Evolutionary conservation across 2,329 filamentous ascomycete species (phyloP), one percentile per base, ranked within the genome.

Genomic region (Venturia pyrina): DNA sequence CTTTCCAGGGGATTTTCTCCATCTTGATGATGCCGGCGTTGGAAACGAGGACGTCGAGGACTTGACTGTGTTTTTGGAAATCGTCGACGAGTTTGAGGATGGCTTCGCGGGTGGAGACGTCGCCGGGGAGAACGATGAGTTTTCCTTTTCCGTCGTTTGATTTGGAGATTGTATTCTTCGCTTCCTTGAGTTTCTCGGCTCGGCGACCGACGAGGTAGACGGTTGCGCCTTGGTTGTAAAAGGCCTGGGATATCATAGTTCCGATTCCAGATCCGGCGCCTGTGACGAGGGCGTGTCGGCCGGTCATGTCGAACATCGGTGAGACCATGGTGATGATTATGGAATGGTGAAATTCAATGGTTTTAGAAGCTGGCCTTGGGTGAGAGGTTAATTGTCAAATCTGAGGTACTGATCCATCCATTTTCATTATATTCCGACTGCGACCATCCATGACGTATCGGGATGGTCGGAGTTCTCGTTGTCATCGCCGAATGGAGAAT

Each of bases 11-110:
- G 79, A 0, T 83, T 83, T 63, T 79, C 78, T 0, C 82, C 82
- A 68, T 85, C 83, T 10, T 87, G 84, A 0, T 87, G 37, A 91
- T 83, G 11, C 90, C 90, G 0, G 89, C 88, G 37, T 78, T 76
- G 67, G 76, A 76, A 21, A 82, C 72, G 1, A 92, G 77, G 46
- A 93, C 82, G 72, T 91, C 87, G 68, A 56, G 50, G 10, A 34
- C 32, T 5, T 24, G 15, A 13, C 50, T 56, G 24, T 56, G 28
- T 56, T 56, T 32, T 3, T 6, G 80, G 17, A 80, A 69, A 65
- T 78, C 75, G 5, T 82, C 70, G n/a, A 83, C 82, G 1, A 89
- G 76, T 2, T 78, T 78, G 65, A 82, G 76, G 32, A 90, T 81
- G 34, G 86, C 83, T 0, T 80, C 77, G 73, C 89, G 89, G 67